phyloP scores from a whole-genome alignment of 1,139 yeast genomes.

The Sugiyamaella grinbergsii region DNA sequence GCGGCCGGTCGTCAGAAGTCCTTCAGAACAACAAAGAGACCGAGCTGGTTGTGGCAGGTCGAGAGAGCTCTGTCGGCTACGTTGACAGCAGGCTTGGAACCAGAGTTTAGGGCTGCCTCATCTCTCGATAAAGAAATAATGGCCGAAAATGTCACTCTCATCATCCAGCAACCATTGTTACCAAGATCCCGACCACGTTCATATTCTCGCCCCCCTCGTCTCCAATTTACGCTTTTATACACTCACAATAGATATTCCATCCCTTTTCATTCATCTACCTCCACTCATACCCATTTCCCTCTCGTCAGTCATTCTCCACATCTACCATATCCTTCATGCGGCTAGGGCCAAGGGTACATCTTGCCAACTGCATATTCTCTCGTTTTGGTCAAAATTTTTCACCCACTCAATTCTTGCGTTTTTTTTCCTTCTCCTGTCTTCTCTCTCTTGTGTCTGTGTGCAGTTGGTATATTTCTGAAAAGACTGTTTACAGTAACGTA shows the following conservation, averaged over 20 bases:
- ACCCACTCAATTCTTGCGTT: slow-evolving; percentile 24
- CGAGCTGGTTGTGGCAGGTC: too few relatives aligned
- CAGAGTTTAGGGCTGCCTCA: neutral
- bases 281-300: neutral
- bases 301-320: neutral
- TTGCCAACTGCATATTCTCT: slow-evolving; percentile 7
- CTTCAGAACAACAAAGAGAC: too few relatives aligned
- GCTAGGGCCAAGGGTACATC: slow-evolving; percentile 8
- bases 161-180: too few relatives aligned
- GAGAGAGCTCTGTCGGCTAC: too few relatives aligned
- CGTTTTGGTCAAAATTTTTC: slow-evolving; percentile 23
- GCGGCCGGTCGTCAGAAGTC: too few relatives aligned
- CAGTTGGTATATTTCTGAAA: slow-evolving; percentile 18
- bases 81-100: too few relatives aligned
- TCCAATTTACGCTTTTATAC: too few relatives aligned
- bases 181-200: too few relatives aligned
- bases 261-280: neutral
- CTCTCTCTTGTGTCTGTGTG: slow-evolving; percentile 12
- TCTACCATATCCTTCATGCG: slow-evolving; percentile 3
- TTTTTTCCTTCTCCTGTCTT: slow-evolving; percentile 17
- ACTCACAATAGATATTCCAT: too few relatives aligned
- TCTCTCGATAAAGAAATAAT: neutral
- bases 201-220: too few relatives aligned
- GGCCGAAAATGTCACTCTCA: neutral
- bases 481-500: slow-evolving; percentile 15